Evolutionary conservation across 768 basidiomycete genomes (phyloP).

Genomic region (Trichaptum fuscoviolaceum): DNA sequence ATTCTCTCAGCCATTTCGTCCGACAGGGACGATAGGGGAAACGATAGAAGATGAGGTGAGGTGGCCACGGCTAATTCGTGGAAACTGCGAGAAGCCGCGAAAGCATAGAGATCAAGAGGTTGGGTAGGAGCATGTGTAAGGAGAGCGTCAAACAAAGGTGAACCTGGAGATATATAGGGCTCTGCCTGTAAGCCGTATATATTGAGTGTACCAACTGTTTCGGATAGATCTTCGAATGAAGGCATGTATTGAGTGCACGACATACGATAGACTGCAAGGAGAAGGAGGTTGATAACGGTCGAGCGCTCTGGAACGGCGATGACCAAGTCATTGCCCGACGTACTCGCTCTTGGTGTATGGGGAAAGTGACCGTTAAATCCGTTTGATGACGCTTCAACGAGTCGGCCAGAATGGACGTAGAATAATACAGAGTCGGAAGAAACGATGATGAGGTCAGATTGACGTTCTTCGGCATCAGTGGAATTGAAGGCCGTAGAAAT

Average conservation of each 20-base stretch:
- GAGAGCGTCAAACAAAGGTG: slow-evolving; percentile 54
- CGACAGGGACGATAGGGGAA: slow-evolving; percentile 58
- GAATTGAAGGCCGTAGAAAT: slow-evolving; percentile 83
- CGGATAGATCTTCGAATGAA: slow-evolving; percentile 49
- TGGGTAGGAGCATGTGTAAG: slow-evolving; percentile 62
- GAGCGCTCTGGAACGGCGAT: slow-evolving; percentile 57
- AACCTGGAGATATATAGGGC: slow-evolving; percentile 39
- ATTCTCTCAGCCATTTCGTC: slow-evolving; percentile 68
- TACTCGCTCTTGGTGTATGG: slow-evolving; percentile 28
- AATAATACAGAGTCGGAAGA: slow-evolving; percentile 82
- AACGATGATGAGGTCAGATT: slow-evolving; percentile 60
- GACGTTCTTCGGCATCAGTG: slow-evolving; percentile 45
- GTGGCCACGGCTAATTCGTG: slow-evolving; percentile 70
- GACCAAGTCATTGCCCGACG: slow-evolving; percentile 45
- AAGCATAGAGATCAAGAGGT: slow-evolving; percentile 68
- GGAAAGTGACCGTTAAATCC: slow-evolving; percentile 59
- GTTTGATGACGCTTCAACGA: slow-evolving; percentile 59
- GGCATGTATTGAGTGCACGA: slow-evolving; percentile 74
- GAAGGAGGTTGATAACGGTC: slow-evolving; percentile 59
- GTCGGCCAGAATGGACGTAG: slow-evolving; percentile 62
- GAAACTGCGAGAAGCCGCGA: slow-evolving; percentile 62
- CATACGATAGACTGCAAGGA: slow-evolving; percentile 69
- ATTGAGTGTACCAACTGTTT: slow-evolving; percentile 51
- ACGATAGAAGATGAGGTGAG: slow-evolving; percentile 70
- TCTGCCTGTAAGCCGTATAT: slow-evolving; percentile 56